Conservation (phyloP, 345 rosid genomes). For the Durio zibethinus region DNA sequence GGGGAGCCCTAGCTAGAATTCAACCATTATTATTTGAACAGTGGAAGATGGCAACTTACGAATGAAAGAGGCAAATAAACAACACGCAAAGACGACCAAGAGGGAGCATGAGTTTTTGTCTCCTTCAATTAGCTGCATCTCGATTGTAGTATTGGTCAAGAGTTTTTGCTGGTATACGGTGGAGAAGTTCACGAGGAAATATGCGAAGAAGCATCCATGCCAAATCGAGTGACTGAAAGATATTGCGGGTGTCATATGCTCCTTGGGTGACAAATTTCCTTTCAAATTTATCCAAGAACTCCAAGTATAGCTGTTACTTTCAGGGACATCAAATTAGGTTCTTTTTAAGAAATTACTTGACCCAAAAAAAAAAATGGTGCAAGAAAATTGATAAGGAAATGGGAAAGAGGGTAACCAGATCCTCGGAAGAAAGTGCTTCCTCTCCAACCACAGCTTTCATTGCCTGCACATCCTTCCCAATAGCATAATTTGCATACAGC, state of each 20-base stretch:
- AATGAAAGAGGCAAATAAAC: background rate
- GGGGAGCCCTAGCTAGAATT: slow-evolving; percentile 1
- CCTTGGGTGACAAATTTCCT: slow-evolving; percentile 91
- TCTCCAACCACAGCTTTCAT: slow-evolving; percentile 99
- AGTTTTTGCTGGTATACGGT: slow-evolving; percentile 95
- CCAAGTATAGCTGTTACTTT: slow-evolving; percentile 73
- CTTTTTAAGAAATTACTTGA: background rate
- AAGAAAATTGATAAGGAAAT: slow-evolving; percentile 1
- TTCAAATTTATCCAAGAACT: slow-evolving; percentile 92
- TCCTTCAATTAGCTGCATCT: slow-evolving; percentile 47
- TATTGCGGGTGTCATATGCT: slow-evolving; percentile 91
- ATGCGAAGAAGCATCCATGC: slow-evolving; percentile 97
- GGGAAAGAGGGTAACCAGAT: slow-evolving; percentile 54
- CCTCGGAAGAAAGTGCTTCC: slow-evolving; percentile 98
- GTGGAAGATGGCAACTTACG: background rate
- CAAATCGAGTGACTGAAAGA: slow-evolving; percentile 91
- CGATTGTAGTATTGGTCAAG: slow-evolving; percentile 84
- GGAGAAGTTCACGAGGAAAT: slow-evolving; percentile 98
- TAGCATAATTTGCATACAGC: slow-evolving; percentile 95
- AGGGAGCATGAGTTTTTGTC: background rate
- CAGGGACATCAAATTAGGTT: slow-evolving; percentile 19
- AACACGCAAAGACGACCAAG: background rate
- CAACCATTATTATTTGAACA: background rate
- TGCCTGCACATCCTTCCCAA: slow-evolving; percentile 97
- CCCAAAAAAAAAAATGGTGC: background rate